A percentile compares a stretch with the other conserved stretches of the same genome.
phyloP scores from a whole-genome alignment of 1,284 basidiomycete species.

The Cerrena zonata region DNA sequence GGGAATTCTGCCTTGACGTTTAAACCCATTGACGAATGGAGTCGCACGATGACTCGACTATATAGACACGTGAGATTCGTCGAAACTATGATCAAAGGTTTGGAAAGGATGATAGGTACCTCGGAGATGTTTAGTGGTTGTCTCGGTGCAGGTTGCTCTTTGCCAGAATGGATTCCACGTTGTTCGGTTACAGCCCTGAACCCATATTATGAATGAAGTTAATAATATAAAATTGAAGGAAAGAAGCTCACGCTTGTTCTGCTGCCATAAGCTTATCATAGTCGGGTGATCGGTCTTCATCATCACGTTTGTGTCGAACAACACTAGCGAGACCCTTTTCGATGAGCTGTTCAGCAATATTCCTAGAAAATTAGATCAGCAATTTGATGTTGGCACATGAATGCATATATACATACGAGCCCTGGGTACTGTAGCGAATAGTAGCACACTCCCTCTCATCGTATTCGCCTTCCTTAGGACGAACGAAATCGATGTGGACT shows the following conservation, averaged over 20 bases:
- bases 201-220: background rate
- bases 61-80: conserved; percentile 6
- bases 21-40: conserved; percentile 87
- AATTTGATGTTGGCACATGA: conserved; percentile 3
- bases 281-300: conserved; percentile 90
- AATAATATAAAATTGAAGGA: background rate
- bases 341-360: conserved; percentile 86
- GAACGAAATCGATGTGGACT: conserved; percentile 81
- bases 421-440: conserved; percentile 75
- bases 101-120: conserved; percentile 33
- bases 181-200: conserved; percentile 69
- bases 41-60: conserved; percentile 71
- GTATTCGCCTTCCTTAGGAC: conserved; percentile 88
- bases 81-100: background rate
- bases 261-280: conserved; percentile 93
- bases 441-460: conserved; percentile 91
- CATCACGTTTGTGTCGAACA: conserved; percentile 87
- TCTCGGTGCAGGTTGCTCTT: conserved; percentile 74
- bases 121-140: conserved; percentile 84
- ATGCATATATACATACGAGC: conserved; percentile 44
- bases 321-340: conserved; percentile 89
- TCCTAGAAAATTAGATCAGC: conserved; percentile 42
- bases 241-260: conserved; percentile 72
- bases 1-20: conserved; percentile 77
- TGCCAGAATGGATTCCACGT: conserved; percentile 90